Conservation (phyloP, 2,329 filamentous ascomycete genomes). For the Celoporthe dispersa region DNA sequence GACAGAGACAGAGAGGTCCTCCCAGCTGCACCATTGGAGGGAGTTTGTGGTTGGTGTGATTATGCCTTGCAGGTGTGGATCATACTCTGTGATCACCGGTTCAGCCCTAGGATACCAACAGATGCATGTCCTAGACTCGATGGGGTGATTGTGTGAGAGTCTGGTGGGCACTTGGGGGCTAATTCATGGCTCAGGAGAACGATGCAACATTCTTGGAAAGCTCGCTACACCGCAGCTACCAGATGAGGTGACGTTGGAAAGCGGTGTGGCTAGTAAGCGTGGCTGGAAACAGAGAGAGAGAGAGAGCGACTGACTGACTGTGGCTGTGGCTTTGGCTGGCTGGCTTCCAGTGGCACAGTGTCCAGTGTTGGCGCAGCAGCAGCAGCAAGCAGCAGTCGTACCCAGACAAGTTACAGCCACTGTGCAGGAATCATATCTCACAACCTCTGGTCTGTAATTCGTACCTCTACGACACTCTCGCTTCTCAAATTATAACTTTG, state of each 20-base stretch:
- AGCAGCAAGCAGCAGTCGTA: not conserved
- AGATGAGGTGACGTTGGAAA: constrained; percentile 9
- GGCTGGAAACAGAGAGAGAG: not conserved
- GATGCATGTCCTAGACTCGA: constrained; percentile 19
- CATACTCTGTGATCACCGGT: constrained; percentile 20
- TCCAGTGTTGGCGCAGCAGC: not conserved
- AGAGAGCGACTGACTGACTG: not conserved
- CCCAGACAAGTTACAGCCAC: not conserved
- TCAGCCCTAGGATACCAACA: constrained; percentile 28
- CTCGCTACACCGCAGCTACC: not conserved
- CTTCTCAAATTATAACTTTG: not conserved
- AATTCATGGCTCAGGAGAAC: not conserved
- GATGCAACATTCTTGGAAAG: not conserved
- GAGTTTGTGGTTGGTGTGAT: constrained; percentile 5
- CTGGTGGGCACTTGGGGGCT: constrained; percentile 21
- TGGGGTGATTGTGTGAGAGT: constrained; percentile 3
- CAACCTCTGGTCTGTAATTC: not conserved
- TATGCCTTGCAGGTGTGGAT: constrained; percentile 16
- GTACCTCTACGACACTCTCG: not conserved
- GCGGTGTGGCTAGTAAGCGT: not conserved
- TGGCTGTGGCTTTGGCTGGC: not conserved
- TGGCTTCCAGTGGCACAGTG: not conserved
- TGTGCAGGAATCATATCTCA: not conserved
- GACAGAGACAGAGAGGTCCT: constrained; percentile 12
- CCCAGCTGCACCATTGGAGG: constrained; percentile 19